phyloP scores from a whole-genome alignment of 805 yeast genomes.

The Nakazawaea populi region DNA sequence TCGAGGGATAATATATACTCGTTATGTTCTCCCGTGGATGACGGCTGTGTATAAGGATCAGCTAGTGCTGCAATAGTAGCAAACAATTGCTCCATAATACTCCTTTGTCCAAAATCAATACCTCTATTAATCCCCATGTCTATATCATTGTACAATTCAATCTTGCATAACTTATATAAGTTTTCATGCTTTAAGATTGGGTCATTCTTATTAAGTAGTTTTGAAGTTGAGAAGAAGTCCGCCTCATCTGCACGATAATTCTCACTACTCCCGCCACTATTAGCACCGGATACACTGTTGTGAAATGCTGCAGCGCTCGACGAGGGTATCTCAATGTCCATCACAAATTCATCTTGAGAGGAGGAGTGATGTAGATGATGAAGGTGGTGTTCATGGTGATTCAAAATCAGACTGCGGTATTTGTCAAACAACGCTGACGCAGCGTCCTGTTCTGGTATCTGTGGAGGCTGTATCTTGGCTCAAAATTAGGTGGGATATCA shows the following conservation, averaged over 20 bases:
- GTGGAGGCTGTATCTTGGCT: neutral
- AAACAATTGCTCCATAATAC: conserved; percentile 10
- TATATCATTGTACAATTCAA: neutral
- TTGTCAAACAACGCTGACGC: neutral
- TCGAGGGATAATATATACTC: conserved; percentile 48
- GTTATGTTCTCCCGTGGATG: conserved; percentile 45
- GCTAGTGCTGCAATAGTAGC: conserved; percentile 30
- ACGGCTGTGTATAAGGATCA: conserved; percentile 70
- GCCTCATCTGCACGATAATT: neutral
- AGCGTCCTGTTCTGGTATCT: neutral
- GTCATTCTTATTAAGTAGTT: neutral
- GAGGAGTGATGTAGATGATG: neutral
- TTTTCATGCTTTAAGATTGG: conserved; percentile 1
- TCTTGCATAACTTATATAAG: neutral
- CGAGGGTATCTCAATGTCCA: conserved; percentile 1
- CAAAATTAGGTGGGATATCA: too few species aligned
- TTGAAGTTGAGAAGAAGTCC: neutral
- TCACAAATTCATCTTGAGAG: neutral
- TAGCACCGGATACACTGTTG: neutral
- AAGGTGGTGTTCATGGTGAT: neutral
- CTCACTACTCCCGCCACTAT: neutral
- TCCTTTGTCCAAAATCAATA: neutral
- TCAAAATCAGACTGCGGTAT: neutral
- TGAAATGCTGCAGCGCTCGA: neutral
- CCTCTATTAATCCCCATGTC: too few species aligned